phyloP scores from a whole-genome alignment of 176 grass and related monocot genomes.

The Triticum monococcum region DNA sequence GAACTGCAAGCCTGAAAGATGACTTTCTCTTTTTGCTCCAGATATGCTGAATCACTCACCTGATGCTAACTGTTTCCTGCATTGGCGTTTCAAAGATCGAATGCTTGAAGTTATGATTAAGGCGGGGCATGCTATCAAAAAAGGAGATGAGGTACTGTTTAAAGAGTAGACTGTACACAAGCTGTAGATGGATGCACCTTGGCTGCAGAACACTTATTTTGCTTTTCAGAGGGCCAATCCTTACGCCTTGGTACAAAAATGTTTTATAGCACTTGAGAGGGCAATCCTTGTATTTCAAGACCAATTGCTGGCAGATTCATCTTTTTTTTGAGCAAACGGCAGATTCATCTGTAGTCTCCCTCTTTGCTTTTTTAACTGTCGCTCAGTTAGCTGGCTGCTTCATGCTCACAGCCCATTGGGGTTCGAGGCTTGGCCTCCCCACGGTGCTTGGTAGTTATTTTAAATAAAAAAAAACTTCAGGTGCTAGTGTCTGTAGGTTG shows the following conservation, averaged over 20 bases:
- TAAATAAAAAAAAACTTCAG: not conserved
- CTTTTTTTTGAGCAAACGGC: too few species aligned
- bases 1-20: conserved; percentile 3
- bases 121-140: conserved; percentile 70
- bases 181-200: conserved; percentile 14
- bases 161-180: conserved; percentile 14
- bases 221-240: not conserved
- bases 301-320: not conserved
- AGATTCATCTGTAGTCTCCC: not conserved
- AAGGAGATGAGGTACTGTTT: conserved; percentile 85
- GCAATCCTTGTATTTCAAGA: not conserved
- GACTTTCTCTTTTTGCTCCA: conserved; percentile 39
- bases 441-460: not conserved
- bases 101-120: conserved; percentile 99
- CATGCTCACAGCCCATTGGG: not conserved
- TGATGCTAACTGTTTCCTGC: conserved; percentile 93
- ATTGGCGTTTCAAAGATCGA: conserved; percentile 93
- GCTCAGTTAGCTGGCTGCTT: not conserved
- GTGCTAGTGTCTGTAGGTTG: not conserved
- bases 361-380: not conserved
- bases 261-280: not conserved
- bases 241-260: not conserved
- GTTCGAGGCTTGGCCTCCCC: not conserved
- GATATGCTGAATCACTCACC: conserved; percentile 99
- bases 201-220: not conserved